These are phyloP conservation scores for Dothideomycetes sp. DNA, from an alignment of 2,329 filamentous ascomycete genomes.

Conservation along the genomic window DNA sequence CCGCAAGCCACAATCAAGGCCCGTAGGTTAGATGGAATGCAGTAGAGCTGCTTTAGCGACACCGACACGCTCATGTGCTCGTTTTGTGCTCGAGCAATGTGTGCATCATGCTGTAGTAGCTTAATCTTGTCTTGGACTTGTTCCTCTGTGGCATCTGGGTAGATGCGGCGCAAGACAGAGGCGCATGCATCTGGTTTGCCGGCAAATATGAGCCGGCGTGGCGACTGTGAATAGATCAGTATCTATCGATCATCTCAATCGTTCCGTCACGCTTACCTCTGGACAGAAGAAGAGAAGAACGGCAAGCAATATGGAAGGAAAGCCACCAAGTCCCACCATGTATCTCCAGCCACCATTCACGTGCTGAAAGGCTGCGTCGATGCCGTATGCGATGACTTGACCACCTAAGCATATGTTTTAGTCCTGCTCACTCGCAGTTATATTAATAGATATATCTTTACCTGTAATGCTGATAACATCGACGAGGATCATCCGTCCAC, in stretches of 20 bases:
- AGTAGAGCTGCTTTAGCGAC: slow-evolving; percentile 22
- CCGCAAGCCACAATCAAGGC: slow-evolving; percentile 27
- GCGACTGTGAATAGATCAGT: slow-evolving; percentile 15
- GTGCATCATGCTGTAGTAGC: slow-evolving; percentile 18
- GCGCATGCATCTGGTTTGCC: slow-evolving; percentile 22
- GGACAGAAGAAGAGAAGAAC: slow-evolving; percentile 24
- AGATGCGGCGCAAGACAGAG: slow-evolving; percentile 25
- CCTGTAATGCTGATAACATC: slow-evolving; percentile 25
- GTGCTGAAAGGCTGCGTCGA: slow-evolving; percentile 24
- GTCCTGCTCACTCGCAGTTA: too few relatives aligned
- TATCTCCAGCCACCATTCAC: slow-evolving; percentile 20
- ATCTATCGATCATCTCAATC: too few relatives aligned
- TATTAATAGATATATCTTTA: too few relatives aligned
- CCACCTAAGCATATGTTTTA: too few relatives aligned
- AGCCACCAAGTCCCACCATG: slow-evolving; percentile 25
- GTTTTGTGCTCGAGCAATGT: slow-evolving; percentile 19
- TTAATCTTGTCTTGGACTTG: slow-evolving; percentile 16
- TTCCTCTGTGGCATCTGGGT: slow-evolving; percentile 13
- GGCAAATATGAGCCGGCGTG: slow-evolving; percentile 28
- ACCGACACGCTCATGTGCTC: slow-evolving; percentile 19
- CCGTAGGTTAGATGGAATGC: slow-evolving; percentile 25
- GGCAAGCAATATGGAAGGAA: slow-evolving; percentile 24
- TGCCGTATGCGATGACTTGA: slow-evolving; percentile 23
- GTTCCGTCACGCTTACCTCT: slow-evolving; percentile 10
- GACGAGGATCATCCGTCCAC: slow-evolving; percentile 27